Base-by-base conservation (phyloP, 768 basidiomycete species). In the Lanmaoa pseudosensibilis region DNA sequence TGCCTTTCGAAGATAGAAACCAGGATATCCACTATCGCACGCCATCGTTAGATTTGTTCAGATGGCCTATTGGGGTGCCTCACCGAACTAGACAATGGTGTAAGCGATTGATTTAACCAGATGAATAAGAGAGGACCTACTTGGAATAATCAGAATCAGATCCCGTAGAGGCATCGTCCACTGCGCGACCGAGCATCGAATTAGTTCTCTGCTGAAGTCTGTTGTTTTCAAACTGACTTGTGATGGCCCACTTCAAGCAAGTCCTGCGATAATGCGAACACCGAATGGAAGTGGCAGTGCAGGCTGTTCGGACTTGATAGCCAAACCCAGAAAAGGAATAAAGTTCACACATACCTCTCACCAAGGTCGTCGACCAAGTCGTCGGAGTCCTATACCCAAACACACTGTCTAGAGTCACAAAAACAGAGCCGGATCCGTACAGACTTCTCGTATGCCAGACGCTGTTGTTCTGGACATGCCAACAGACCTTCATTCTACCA, bases 101-200 rank as follows among this genome's bases (percentile, higher is more conserved):
- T 69, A 41, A 69, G n/a, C n/a, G 37, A 44, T 41, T 46, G 34
- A 54, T 50, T 44, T 10, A 41, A 39, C 48, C 10, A 30, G 38
- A 23, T 16, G 40, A 44, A 40, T 18, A 44, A 34, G 39, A 48
- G 37, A 12, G 34, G 38, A 71, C 86, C 69, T 64, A 95, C 94
- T 93, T 96, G 58, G 94, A 92, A 72, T 97, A 96, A 69, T 96
- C 94, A 33, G 92, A 94, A 69, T 96, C 94, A 15, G 94, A 95
- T 46, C 93, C 94, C 3, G 93, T 90, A 37, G 90, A 91, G n/a
- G 84, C 77, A 59, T 92, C 90, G 66, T 92, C 90, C 86, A 92
- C 88, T 87, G 73, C 58, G 39, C 67, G 73, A 55, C 69, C 70
- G 59, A 75, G 64, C 75, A 78, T 76, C 39, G 56, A 55, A 57